Evolutionary conservation across 2,329 filamentous ascomycete genomes (phyloP), one percentile per base, ranked within the genome.

Genomic region (Phoma sp.): DNA sequence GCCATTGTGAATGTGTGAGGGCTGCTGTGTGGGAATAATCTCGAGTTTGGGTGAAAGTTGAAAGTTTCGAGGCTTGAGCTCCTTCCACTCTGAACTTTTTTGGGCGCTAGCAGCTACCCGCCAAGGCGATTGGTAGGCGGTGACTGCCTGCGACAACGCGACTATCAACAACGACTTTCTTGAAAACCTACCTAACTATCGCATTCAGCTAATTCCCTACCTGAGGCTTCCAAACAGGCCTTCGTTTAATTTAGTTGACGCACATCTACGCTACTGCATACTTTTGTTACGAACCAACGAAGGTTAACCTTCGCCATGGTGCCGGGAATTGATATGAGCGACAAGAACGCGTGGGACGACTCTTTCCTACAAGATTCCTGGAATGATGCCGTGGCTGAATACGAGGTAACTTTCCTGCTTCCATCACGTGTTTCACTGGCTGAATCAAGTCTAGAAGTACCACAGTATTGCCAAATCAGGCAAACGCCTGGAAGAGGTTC

Each of bases 1-100:
- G 81, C 81, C 83, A 85, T 85, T 74, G 67, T 72, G 50, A 53
- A 17, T 46, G 46, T 32, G 30, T 49, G 42, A 55, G 47, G 54
- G 53, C 45, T 46, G 55, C 45, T 49, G 29, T 50, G 34, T 58
- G 52, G 51, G 28, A 38, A 46, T 50, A 21, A 23, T 39, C 23
- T 52, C 34, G 49, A 37, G 38, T 57, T 53, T 61, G 55, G 53
- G 61, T 51, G 60, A 62, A 61, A 62, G 42, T 47, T 53, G 71
- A 73, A 74, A 71, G 68, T 69, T 70, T 62, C 59, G 52, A 33
- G 42, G 57, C 57, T 65, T 58, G 67, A 67, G 66, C 68, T 70
- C 38, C 48, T 48, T 56, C 53, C 55, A 53, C 63, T 52, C 57
- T 58, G 64, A 67, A 65, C 65, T 72, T 72, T 72, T 67, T 63